Conservation (phyloP, 225 moss, liverwort and hornwort genomes). For the Marchantia polymorpha region DNA sequence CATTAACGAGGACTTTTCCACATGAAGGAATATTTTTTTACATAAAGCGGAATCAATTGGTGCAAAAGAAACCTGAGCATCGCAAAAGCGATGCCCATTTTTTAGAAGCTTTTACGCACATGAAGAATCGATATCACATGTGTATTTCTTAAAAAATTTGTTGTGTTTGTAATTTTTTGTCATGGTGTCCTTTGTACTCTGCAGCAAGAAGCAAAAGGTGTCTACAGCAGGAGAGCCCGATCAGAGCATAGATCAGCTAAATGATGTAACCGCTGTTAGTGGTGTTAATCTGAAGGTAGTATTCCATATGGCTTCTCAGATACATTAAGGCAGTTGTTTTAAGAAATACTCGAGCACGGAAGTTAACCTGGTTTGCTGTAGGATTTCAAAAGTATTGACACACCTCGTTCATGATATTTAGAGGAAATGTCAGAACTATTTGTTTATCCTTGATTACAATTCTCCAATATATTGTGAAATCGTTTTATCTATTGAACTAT, state of each 20-base stretch:
- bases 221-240: constrained; percentile 72
- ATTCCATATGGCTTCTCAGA: background rate
- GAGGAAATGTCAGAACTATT: too few relatives aligned
- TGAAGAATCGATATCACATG: too few relatives aligned
- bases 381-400: background rate
- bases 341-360: background rate
- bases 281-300: constrained; percentile 91
- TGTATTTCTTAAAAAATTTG: background rate
- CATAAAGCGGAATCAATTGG: too few relatives aligned
- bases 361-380: too few relatives aligned
- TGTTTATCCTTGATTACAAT: background rate
- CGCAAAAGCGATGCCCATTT: too few relatives aligned
- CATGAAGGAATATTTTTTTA: background rate
- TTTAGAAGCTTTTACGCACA: too few relatives aligned
- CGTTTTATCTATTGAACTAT: background rate
- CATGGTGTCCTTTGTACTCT: constrained; percentile 2
- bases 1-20: background rate
- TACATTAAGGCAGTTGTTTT: background rate
- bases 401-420: background rate
- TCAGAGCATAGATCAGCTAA: constrained; percentile 95
- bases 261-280: constrained; percentile 98
- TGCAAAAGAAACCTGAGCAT: too few relatives aligned
- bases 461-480: background rate
- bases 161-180: too few relatives aligned
- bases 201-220: constrained; percentile 97